Evolutionary conservation across 768 basidiomycete species (phyloP), one percentile per base, ranked within the genome.

Genomic region (Mycena capillaripes): DNA sequence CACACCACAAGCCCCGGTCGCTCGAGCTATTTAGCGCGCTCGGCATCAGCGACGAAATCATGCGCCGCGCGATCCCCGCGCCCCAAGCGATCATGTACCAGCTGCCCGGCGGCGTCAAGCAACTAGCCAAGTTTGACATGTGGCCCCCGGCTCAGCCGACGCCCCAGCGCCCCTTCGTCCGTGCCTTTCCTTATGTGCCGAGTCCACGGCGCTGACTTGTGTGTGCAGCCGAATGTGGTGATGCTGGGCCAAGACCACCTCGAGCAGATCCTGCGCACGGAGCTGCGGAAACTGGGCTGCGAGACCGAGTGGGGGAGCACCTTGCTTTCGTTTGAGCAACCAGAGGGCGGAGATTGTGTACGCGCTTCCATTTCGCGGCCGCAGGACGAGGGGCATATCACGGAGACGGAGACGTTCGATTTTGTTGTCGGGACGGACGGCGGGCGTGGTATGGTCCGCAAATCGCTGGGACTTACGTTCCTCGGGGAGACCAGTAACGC

Each of bases 401-500:
- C 27, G 21, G 77, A 79, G 60, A 66, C 55, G 0, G 42, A 64
- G 27, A 72, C 58, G 14, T 78, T 71, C 55, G 65, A 70, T 23
- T 81, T 73, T 59, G 21, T 81, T 6, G 56, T 79, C 5, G 79
- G 79, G 4, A 57, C 78, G 19, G 79, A 80, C 48, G 79, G 79
- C 16, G 78, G 78, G 7, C 73, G 76, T 44, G 77, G 80, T 14
- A 46, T 77, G n/a, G 77, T 80, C n/a, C 76, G 80, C 40, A 80
- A 79, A 62, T 59, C 68, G 17, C 68, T 81, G 11, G 78, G 76
- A 4, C 64, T 79, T 32, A 70, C 76, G 21, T 80, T 81, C 55
- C 70, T 79, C 17, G 82, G 82, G 3, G 82, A 83, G 61, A 81
- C 81, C 2, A 71, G 75, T 36, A 78, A 81, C 57, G 75, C 77